Percentiles rank a stretch among this genome's conserved stretches.
Evolutionary conservation across 2,329 filamentous ascomycete genomes (phyloP).

Genomic region (Fusarium decemcellulare): DNA sequence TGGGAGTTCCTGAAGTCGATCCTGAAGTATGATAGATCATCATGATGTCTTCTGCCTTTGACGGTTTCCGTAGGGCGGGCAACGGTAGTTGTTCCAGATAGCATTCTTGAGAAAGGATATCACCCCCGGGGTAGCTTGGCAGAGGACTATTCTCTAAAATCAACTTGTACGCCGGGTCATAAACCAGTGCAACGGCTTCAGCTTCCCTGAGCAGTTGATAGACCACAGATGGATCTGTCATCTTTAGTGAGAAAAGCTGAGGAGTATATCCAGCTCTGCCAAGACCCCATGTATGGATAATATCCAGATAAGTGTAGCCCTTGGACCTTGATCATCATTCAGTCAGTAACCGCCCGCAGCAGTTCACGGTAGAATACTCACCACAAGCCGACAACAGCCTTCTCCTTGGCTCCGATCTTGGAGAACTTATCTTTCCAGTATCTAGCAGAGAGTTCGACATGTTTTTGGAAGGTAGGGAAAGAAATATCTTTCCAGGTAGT

Average conservation of each 20-base stretch:
- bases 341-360: background rate
- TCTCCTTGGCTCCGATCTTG: background rate
- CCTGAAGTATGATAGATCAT: constrained; percentile 42
- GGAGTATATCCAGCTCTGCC: constrained; percentile 39
- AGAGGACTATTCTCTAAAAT: constrained; percentile 15
- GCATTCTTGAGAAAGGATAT: background rate
- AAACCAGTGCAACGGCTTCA: constrained; percentile 27
- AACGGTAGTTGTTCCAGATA: background rate
- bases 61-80: background rate
- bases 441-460: constrained; percentile 23
- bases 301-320: constrained; percentile 30
- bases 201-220: constrained; percentile 28
- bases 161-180: constrained; percentile 10
- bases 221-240: constrained; percentile 34
- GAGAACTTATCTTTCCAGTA: constrained; percentile 30
- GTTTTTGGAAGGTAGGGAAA: constrained; percentile 17
- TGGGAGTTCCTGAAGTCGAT: constrained; percentile 38
- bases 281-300: constrained; percentile 35
- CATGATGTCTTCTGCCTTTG: constrained; percentile 8
- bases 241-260: constrained; percentile 33
- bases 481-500: constrained; percentile 24
- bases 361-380: background rate
- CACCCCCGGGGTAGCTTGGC: background rate
- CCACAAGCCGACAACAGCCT: constrained; percentile 40
- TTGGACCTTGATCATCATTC: constrained; percentile 22